These are phyloP conservation scores for Hibiscus mutabilis DNA, from an alignment of 345 rosid species.

Conservation along the genomic window DNA sequence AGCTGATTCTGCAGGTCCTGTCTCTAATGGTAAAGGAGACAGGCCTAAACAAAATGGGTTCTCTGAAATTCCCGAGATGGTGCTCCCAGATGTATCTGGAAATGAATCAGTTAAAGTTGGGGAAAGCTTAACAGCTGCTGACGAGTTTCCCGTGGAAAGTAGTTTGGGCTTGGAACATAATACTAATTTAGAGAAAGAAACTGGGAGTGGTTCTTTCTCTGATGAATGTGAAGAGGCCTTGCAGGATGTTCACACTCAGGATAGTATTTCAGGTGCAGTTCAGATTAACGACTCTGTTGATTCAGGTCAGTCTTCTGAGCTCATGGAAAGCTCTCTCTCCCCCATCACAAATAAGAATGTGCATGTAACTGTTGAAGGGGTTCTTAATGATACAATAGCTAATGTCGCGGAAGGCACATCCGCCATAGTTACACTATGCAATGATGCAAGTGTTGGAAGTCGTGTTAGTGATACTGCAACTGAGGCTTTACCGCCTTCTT, in stretches of 20 bases:
- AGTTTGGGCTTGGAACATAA: constrained; percentile 1
- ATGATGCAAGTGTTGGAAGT: neutral
- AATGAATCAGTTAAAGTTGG: neutral
- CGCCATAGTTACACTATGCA: neutral
- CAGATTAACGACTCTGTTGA: constrained; percentile 18
- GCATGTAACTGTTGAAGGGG: constrained; percentile 13
- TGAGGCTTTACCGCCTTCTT: constrained; percentile 8
- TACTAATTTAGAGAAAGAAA: neutral
- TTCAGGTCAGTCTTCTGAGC: constrained; percentile 21
- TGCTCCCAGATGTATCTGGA: neutral
- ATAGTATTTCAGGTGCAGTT: constrained; percentile 16
- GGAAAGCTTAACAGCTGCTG: neutral
- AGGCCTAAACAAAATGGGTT: neutral
- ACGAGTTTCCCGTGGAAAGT: neutral
- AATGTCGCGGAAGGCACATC: neutral
- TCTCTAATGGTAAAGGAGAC: neutral
- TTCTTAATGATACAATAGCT: neutral
- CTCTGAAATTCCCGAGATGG: neutral
- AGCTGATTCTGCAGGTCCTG: neutral
- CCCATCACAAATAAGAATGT: constrained; percentile 14
- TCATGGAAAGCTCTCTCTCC: constrained; percentile 19
- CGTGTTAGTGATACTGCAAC: constrained; percentile 3
- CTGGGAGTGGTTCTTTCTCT: neutral
- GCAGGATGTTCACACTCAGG: constrained; percentile 16
- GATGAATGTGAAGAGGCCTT: constrained; percentile 17